Base-by-base conservation (phyloP, 2,329 filamentous ascomycete species). In the Sclerotiophoma versabilis region DNA sequence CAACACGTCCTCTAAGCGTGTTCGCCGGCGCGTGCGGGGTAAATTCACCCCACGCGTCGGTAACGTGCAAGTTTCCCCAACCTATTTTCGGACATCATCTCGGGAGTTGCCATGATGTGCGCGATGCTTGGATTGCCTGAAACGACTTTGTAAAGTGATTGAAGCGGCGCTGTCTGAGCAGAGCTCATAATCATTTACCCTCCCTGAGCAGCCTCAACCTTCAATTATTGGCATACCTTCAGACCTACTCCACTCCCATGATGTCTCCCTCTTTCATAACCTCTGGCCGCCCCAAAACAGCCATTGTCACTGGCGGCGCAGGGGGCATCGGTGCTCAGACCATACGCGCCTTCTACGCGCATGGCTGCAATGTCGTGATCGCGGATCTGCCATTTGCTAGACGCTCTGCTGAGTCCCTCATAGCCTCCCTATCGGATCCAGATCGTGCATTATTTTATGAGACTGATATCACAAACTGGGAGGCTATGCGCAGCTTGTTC, bases 301-400 rank as follows among this genome's bases (percentile, higher is more conserved):
- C 73, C 15, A 65, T 79, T 27, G 66, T 80, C 33, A 79, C 77
- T 2, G 77, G 77, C 8, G 73, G 70, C 19, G 77, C 77, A 3
- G 66, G 71, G 4, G 77, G 76, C 25, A 79, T 80, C 39, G 76
- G 77, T 14, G 72, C 72, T 1, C 74, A 74, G 58, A 77, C 72
- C n/a, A 71, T 75, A 20, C 62, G 63, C 12, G 52, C 72, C 11
- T 77, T 75, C 64, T 65, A 76, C 54, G 41, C 58, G 2, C 59
- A 71, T 14, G 75, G 75, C 14, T 76, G 73, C 29, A 78, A 77
- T 17, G 71, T 77, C 3, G 64, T 77, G 5, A 68, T 80, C 19
- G 73, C 76, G 4, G 73, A 76, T 55, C 62, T 76, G 0, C 58
- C 68, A 2, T 63, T 52, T 19, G 48, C 65, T 1, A 56, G 49